These are phyloP conservation scores for Candida nanaspora DNA, from an alignment of 805 yeast genomes.

Conservation along the genomic window DNA sequence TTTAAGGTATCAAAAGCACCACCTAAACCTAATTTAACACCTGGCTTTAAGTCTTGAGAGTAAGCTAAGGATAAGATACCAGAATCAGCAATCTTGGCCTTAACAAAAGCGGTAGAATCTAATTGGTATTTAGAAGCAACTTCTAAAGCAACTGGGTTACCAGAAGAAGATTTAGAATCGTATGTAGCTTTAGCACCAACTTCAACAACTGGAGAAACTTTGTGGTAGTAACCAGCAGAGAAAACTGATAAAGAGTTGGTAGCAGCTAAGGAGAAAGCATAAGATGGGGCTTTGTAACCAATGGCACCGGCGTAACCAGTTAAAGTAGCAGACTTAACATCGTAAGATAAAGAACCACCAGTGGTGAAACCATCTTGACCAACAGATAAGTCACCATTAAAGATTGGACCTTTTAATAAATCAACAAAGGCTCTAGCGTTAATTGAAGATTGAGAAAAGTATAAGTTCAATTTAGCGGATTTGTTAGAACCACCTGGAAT, in stretches of 20 bases:
- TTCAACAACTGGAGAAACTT: constrained; percentile 83
- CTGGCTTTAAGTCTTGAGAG: constrained; percentile 92
- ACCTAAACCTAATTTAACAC: constrained; percentile 96
- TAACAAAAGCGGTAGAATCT: constrained; percentile 83
- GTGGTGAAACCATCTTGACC: constrained; percentile 96
- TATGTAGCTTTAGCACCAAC: constrained; percentile 97
- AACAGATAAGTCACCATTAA: constrained; percentile 89
- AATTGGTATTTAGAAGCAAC: constrained; percentile 91
- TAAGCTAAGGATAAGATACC: constrained; percentile 92
- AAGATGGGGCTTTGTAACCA: constrained; percentile 86
- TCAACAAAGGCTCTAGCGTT: constrained; percentile 94
- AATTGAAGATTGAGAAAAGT: constrained; percentile 87
- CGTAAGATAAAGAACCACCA: constrained; percentile 97
- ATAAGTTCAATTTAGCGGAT: constrained; percentile 84
- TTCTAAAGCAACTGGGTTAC: constrained; percentile 85
- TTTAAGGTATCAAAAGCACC: constrained; percentile 94
- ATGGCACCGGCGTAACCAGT: constrained; percentile 90
- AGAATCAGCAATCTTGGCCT: constrained; percentile 94
- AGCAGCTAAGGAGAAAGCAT: constrained; percentile 80
- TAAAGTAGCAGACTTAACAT: constrained; percentile 85
- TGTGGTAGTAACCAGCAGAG: constrained; percentile 96
- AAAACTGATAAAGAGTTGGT: constrained; percentile 81
- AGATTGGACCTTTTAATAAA: constrained; percentile 89
- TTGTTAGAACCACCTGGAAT: constrained; percentile 75
- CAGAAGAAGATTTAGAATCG: constrained; percentile 69